phyloP scores from a whole-genome alignment of 805 yeast species.

The Wickerhamiella slavikovae region DNA sequence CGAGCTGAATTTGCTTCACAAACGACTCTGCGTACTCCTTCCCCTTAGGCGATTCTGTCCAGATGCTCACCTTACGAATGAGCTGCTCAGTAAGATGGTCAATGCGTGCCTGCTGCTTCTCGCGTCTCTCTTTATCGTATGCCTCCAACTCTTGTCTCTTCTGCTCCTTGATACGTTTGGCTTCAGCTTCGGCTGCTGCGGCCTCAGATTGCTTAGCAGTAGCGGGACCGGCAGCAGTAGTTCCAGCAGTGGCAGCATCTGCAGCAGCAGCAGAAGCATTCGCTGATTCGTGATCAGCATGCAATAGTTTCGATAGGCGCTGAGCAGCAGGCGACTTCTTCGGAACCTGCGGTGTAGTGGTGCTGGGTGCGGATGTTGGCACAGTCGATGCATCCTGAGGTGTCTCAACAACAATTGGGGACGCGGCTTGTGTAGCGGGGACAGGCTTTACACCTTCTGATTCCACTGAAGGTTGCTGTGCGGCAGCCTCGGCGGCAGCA shows the following conservation, averaged over 20 bases:
- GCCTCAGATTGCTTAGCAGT: background rate
- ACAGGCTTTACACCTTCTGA: conserved; percentile 1
- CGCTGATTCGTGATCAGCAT: conserved; percentile 1
- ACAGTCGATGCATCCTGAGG: conserved; percentile 1
- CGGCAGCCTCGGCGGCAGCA: conserved; percentile 6
- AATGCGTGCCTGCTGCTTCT: conserved; percentile 19
- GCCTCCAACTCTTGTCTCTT: conserved; percentile 14
- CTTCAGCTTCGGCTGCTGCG: background rate
- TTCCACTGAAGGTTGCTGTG: too few species aligned
- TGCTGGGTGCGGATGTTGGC: background rate
- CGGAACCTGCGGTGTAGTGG: background rate
- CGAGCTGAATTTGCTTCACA: conserved; percentile 43
- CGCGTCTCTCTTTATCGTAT: conserved; percentile 24
- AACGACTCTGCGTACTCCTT: conserved; percentile 44
- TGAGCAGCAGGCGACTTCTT: background rate
- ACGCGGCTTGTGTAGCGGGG: background rate
- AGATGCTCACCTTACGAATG: conserved; percentile 39
- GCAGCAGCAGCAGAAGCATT: conserved; percentile 1
- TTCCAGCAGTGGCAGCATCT: background rate
- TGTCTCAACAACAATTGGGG: background rate
- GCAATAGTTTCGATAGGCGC: too few species aligned
- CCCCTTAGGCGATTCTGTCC: conserved; percentile 42
- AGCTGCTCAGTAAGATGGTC: conserved; percentile 65
- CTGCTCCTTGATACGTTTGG: conserved; percentile 17
- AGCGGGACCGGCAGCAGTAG: conserved; percentile 1